Conservation (phyloP, 208 protist species). For the Herpetomonas tarakana region DNA sequence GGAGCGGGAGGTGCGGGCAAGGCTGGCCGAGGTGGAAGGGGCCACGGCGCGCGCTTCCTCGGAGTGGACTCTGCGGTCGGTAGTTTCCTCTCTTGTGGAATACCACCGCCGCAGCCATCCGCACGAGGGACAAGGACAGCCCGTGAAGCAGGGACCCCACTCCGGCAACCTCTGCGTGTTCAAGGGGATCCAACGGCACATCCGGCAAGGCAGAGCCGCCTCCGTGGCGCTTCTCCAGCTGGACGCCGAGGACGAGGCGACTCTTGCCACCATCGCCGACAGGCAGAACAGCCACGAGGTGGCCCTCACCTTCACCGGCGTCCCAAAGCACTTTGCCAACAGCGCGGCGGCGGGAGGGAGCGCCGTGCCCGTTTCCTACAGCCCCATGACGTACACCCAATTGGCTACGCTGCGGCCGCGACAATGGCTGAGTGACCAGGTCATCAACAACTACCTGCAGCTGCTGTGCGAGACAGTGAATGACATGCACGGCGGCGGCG, state of each 20-base stretch:
- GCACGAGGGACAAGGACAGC: too few relatives aligned
- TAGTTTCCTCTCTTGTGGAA: slow-evolving; percentile 7
- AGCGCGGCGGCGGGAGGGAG: too few relatives aligned
- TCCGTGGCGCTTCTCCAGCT: slow-evolving; percentile 20
- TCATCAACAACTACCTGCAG: slow-evolving; percentile 80
- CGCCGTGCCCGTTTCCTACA: neutral
- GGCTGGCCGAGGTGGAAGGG: slow-evolving; percentile 7
- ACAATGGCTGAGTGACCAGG: slow-evolving; percentile 77
- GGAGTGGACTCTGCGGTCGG: slow-evolving; percentile 29
- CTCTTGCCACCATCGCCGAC: slow-evolving; percentile 15
- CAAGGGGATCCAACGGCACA: slow-evolving; percentile 39
- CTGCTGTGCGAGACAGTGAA: slow-evolving; percentile 44
- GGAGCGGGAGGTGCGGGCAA: slow-evolving; percentile 11
- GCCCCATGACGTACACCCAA: slow-evolving; percentile 50
- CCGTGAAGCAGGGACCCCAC: too few relatives aligned
- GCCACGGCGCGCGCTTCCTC: slow-evolving; percentile 33
- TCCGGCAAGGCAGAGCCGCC: slow-evolving; percentile 28
- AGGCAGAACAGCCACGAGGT: slow-evolving; percentile 19
- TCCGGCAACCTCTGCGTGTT: too few relatives aligned
- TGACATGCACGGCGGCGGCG: slow-evolving; percentile 1
- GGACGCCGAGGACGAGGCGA: slow-evolving; percentile 35
- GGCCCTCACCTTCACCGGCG: slow-evolving; percentile 19
- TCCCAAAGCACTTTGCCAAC: neutral
- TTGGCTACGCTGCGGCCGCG: slow-evolving; percentile 46
- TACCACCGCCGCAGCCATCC: neutral